Base-by-base conservation (phyloP, 2,329 filamentous ascomycete genomes). In the Rosellinia necatrix region DNA sequence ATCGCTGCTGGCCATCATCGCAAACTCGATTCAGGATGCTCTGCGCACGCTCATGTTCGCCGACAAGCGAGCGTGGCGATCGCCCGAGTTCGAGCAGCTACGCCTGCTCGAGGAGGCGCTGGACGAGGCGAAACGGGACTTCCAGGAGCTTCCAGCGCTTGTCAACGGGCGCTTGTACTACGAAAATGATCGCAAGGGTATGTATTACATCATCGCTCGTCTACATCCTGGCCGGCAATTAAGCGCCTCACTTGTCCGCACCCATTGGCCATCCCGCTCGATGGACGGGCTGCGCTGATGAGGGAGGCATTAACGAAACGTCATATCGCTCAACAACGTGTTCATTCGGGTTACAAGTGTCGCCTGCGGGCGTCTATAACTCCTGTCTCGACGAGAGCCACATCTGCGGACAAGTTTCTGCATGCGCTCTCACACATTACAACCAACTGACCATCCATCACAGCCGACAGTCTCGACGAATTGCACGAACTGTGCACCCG, bases 111-210 rank as follows among this genome's bases (percentile, higher is more conserved):
- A 84, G 64, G 73, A 76, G 30, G 74, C 77, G n/a, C 74, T 86
- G 48, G 81, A 84, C 66, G 81, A 84, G 62, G 83, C 83, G 53
- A 82, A 80, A 71, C 78, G 76, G 68, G 82, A 86, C 71, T 86
- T 85, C 61, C 82, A 85, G 71, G 78, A 82, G 65, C 73, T 86
- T 56, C 77, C 77, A 19, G 74, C 75, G 42, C 72, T 85, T 38
- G 76, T 85, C 50, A 80, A 82, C 61, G 81, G 82, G 25, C 76
- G 80, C 63, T 74, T 78, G 41, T 82, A 84, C 68, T 85, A 85
- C 63, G 79, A 84, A 65, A 78, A 80, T 57, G 82, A 86, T 66
- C 74, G 80, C 51, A 80, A 76, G 54, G 64, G 81, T 84, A 71
- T 62, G 81, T 74, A 19, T 37, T 46, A 15, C 17, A 27, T 13